Evolutionary conservation across 805 yeast species (phyloP), one percentile per base, ranked within the genome.

Genomic region (Candida adriatica): DNA sequence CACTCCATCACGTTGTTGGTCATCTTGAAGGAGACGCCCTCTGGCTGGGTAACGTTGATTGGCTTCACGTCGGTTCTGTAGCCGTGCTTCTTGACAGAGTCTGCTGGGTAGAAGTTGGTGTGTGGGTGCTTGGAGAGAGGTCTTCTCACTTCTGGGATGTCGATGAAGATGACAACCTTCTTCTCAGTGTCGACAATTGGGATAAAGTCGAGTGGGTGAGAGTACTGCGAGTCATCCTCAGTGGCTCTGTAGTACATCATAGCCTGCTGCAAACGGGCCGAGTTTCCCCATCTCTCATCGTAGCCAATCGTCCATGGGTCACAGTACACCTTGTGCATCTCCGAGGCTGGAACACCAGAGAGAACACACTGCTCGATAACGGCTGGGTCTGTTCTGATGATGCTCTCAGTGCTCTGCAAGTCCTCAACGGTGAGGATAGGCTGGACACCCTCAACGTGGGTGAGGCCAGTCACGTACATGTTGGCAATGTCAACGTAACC

Each of bases 101-200:
- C 82, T 45, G 70, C 62, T 36, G 82, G 81, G 58, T 76, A 77
- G 68, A 75, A 80, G 55, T 73, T 77, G 33, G 86, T 61, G 55
- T 78, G 85, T 57, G 75, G 73, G 54, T 66, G 71, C 54, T 72
- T 76, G 30, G 82, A 73, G 11, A 81, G 67, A 49, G 79, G 77
- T 59, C 86, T 71, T 64, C 92, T 75, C 46, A 79, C 67, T 46
- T 72, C 65, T 35, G 90, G 90, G 48, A 81, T 73, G 58, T 82
- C 92, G 45, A 82, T 79, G 55, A 57, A 79, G 43, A 82, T 71
- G 37, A 81, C 84, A 55, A 80, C 75, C 33, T 63, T 64, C 35
- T 68, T 71, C 56, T 77, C 79, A 60, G 80, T 75, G 58, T 81
- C 92, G 39, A 81, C 78, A 51, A 81, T 79, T 38, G 92, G 92